Base-by-base conservation (phyloP, 441 rosid genomes). In the Macaranga tanarius region DNA sequence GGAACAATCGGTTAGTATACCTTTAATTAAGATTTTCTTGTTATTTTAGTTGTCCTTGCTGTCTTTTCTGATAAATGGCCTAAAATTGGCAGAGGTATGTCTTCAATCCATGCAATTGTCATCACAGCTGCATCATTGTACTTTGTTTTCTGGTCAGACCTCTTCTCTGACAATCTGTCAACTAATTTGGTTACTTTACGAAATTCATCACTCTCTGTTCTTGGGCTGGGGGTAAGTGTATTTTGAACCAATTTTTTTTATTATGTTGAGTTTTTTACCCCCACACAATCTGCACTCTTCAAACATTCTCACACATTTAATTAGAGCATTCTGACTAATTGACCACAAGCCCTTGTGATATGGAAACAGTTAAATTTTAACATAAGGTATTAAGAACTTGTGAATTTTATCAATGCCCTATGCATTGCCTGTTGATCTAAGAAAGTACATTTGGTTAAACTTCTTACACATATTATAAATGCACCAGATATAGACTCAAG, bases 61-160 rank as follows among this genome's bases (percentile, higher is more conserved):
- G 9, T 84, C 62, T 84, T 68, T 71, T 69, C 84, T 51, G 79
- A 78, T 44, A 22, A 73, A 42, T 64, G 17, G 42, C 59, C 50
- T 71, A 31, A 31, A 42, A 42, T 42, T 42, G 45, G 70, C 83
- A 82, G 88, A 77, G 83, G 80, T 20, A 80, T 85, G 65, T 85
- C 88, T 58, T 76, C 88, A 22, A 42, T 79, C 40, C 88, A 85
- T 78, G 88, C 88, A 25, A 68, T 85, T 70, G 75, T 82, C 75
- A 77, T 85, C 58, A 77, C 83, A 50, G 56, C 31, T 42, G 38
- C 77, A 56, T 79, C 88, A 10, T 64, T 85, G 45, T 82, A 84
- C 77, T 78, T 84, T 20, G 86, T 82, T 17, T 82, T 82, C 61
- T 82, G 81, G 71, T 80, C 84, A 12, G 83, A 80, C 65, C 70